These are phyloP conservation scores for Stephanodiscus minutulus DNA, from an alignment of 108 stramenopile genomes.

Conservation along the genomic window DNA sequence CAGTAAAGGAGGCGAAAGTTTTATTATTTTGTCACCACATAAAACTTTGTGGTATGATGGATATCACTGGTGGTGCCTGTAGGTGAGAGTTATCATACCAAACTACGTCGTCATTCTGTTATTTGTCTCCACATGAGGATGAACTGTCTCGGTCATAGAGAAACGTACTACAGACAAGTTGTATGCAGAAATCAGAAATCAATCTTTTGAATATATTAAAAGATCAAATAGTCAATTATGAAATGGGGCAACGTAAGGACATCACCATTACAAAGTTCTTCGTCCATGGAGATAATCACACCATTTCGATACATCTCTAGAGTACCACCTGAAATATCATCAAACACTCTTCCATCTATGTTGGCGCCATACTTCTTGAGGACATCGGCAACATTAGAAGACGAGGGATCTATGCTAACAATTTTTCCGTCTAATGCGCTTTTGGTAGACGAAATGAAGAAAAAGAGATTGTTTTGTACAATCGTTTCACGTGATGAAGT, in stretches of 20 bases:
- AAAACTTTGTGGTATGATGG: too few species aligned
- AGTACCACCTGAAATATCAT: not conserved
- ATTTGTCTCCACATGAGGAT: too few species aligned
- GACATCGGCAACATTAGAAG: constrained; percentile 49
- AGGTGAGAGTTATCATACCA: too few species aligned
- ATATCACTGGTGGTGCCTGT: too few species aligned
- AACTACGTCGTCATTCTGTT: too few species aligned
- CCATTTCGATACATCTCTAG: constrained; percentile 60
- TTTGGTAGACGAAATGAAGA: constrained; percentile 61
- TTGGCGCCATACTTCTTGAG: constrained; percentile 39
- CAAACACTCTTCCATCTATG: not conserved
- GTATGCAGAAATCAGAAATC: too few species aligned
- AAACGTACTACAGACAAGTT: too few species aligned
- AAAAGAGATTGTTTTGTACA: constrained; percentile 54
- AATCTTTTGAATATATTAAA: not conserved
- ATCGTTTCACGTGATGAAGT: constrained; percentile 44
- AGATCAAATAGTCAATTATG: not conserved
- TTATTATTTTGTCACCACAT: too few species aligned
- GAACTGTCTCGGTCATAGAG: too few species aligned
- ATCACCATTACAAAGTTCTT: constrained; percentile 72
- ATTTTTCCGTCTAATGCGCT: constrained; percentile 47
- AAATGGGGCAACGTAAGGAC: constrained; percentile 46
- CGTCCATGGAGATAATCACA: constrained; percentile 31
- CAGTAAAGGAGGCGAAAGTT: too few species aligned
- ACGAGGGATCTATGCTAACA: constrained; percentile 46